A percentile compares a stretch with the other conserved stretches of the same genome.
phyloP scores from a whole-genome alignment of 768 basidiomycete genomes.

The Termitomyces sp. region DNA sequence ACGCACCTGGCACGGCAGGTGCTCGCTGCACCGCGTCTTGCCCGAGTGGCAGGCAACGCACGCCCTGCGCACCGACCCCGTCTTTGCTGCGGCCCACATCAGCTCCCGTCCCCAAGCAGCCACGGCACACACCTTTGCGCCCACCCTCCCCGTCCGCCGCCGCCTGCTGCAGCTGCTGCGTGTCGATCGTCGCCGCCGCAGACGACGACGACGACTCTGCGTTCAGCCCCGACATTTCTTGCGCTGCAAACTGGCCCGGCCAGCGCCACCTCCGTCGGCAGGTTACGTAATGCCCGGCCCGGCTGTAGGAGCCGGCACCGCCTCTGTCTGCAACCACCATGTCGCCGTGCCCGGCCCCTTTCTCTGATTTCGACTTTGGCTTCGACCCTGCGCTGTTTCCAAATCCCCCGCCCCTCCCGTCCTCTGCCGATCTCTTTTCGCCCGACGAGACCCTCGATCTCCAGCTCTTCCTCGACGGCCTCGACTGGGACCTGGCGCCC shows the following conservation, averaged over 20 bases:
- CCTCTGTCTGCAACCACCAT: constrained; percentile 16
- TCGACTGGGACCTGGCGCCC: constrained; percentile 49
- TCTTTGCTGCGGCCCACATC: constrained; percentile 48
- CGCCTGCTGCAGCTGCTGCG: constrained; percentile 55
- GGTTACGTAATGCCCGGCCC: constrained; percentile 7
- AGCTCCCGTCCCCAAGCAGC: not conserved
- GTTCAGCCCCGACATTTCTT: constrained; percentile 35
- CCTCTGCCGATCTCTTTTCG: constrained; percentile 77
- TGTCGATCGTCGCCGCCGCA: constrained; percentile 49
- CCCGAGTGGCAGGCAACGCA: constrained; percentile 80
- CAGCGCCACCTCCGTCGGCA: too few relatives aligned
- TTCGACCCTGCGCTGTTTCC: constrained; percentile 69
- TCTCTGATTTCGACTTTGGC: constrained; percentile 60
- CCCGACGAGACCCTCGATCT: constrained; percentile 73
- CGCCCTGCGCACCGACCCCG: constrained; percentile 75
- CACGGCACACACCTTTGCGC: constrained; percentile 19
- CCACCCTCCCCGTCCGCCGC: too few relatives aligned
- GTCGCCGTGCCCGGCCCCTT: constrained; percentile 3
- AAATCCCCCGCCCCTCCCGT: constrained; percentile 54
- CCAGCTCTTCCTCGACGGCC: constrained; percentile 73
- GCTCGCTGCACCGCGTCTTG: constrained; percentile 80
- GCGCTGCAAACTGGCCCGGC: not conserved
- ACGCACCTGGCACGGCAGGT: constrained; percentile 71
- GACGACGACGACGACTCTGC: constrained; percentile 31
- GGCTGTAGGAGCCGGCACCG: constrained; percentile 8